These are phyloP conservation scores for Hanseniaspora opuntiae DNA, from an alignment of 805 yeast species.

Conservation along the genomic window DNA sequence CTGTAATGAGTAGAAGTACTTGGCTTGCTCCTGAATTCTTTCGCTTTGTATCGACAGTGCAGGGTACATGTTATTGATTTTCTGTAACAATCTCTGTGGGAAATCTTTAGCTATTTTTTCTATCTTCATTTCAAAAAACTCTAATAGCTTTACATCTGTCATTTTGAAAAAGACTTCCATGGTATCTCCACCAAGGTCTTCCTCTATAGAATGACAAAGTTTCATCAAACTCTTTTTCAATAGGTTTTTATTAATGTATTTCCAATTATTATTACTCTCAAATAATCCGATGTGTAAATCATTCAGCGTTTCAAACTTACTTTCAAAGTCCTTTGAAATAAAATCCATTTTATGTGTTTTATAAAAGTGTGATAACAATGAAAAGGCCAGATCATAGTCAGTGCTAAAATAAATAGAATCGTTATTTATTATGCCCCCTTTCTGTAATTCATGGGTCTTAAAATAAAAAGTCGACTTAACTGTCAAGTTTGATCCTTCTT, in stretches of 20 bases:
- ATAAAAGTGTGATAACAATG: background rate
- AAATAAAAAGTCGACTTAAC: background rate
- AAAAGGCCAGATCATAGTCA: constrained; percentile 1
- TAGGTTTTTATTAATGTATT: background rate
- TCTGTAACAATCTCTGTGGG: background rate
- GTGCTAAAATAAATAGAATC: background rate
- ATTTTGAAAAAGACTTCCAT: constrained; percentile 5
- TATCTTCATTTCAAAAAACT: background rate
- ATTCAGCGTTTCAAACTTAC: constrained; percentile 1
- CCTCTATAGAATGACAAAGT: constrained; percentile 1
- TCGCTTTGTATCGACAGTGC: background rate
- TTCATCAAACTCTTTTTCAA: constrained; percentile 2
- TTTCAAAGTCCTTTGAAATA: background rate
- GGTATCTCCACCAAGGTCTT: constrained; percentile 1
- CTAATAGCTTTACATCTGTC: background rate
- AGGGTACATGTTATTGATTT: background rate
- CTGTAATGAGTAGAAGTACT: background rate
- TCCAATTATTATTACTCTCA: constrained; percentile 2
- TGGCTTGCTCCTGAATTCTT: background rate
- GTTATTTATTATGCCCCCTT: constrained; percentile 3
- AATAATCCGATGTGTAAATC: constrained; percentile 1
- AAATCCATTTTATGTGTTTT: background rate
- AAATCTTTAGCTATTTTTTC: background rate
- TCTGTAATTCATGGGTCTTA: background rate
- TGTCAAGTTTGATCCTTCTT: constrained; percentile 2